A percentile compares a stretch with the other conserved stretches of the same genome.
phyloP scores from a whole-genome alignment of 257 asterid genomes.

The Solanum sejunctum region DNA sequence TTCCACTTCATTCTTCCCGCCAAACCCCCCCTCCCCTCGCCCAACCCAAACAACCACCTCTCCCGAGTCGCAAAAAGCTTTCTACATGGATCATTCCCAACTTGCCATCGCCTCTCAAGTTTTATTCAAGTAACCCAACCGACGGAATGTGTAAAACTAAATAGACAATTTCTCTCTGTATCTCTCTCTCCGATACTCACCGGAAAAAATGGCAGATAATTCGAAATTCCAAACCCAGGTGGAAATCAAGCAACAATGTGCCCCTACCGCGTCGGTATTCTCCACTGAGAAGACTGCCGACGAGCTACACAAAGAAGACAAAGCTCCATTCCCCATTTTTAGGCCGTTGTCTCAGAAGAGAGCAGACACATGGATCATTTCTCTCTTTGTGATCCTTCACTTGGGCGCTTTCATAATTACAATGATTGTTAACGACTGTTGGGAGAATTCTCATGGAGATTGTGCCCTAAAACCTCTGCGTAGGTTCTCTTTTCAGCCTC shows the following conservation, averaged over 20 bases:
- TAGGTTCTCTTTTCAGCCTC: conserved; percentile 73
- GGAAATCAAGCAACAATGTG: conserved; percentile 18
- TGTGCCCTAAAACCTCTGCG: conserved; percentile 53
- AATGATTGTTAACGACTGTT: conserved; percentile 64
- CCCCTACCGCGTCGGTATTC: conserved; percentile 4
- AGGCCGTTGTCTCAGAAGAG: conserved; percentile 48
- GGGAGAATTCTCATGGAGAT: conserved; percentile 51
- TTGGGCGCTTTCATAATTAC: conserved; percentile 48
- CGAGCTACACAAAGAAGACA: conserved; percentile 37
- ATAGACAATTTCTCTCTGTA: too few species aligned
- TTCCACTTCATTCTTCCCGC: too few species aligned
- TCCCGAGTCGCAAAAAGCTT: too few species aligned
- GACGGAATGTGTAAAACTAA: not conserved
- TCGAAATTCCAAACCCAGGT: conserved; percentile 21
- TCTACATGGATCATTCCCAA: too few species aligned
- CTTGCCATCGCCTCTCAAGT: not conserved
- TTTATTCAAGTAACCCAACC: not conserved
- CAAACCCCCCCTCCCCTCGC: too few species aligned
- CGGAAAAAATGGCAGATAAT: not conserved
- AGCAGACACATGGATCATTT: conserved; percentile 67
- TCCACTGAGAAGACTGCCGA: conserved; percentile 38
- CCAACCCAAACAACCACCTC: too few species aligned
- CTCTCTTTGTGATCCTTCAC: conserved; percentile 62
- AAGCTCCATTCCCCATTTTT: conserved; percentile 56
- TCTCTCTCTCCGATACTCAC: not conserved